A percentile compares a stretch with the other conserved stretches of the same genome.
These are phyloP conservation scores for Dendrothele bispora DNA, from an alignment of 768 basidiomycete genomes.

Conservation along the genomic window DNA sequence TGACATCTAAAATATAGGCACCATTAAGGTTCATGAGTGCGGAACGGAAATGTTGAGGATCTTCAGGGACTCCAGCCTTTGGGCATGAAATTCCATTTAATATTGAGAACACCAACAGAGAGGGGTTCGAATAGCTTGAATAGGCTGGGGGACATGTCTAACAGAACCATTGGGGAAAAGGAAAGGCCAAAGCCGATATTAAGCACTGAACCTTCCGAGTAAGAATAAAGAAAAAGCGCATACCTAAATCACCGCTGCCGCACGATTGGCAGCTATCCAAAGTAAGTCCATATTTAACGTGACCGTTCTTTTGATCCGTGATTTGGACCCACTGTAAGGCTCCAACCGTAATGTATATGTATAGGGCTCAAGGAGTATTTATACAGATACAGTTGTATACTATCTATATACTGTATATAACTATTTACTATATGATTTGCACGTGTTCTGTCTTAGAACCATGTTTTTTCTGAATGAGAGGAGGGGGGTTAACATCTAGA, in stretches of 20 bases:
- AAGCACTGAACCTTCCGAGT: too few relatives aligned
- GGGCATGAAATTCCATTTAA: constrained; percentile 63
- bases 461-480: too few relatives aligned
- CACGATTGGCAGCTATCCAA: constrained; percentile 2
- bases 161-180: too few relatives aligned
- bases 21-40: not conserved
- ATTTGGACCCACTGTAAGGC: constrained; percentile 5
- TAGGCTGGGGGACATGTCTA: constrained; percentile 68
- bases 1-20: not conserved
- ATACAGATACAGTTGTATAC: too few relatives aligned
- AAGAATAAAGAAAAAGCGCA: not conserved
- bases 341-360: not conserved
- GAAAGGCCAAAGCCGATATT: too few relatives aligned
- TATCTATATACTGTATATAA: too few relatives aligned
- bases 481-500: too few relatives aligned
- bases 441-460: too few relatives aligned
- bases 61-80: constrained; percentile 41
- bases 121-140: constrained; percentile 55
- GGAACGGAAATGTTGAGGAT: not conserved
- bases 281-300: constrained; percentile 2
- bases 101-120: constrained; percentile 46
- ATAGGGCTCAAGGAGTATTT: too few relatives aligned
- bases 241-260: constrained; percentile 7
- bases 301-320: not conserved
- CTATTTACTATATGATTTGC: too few relatives aligned